Evolutionary conservation across 2,329 filamentous ascomycete genomes (phyloP).

Genomic region (Pochonia chlamydosporia): DNA sequence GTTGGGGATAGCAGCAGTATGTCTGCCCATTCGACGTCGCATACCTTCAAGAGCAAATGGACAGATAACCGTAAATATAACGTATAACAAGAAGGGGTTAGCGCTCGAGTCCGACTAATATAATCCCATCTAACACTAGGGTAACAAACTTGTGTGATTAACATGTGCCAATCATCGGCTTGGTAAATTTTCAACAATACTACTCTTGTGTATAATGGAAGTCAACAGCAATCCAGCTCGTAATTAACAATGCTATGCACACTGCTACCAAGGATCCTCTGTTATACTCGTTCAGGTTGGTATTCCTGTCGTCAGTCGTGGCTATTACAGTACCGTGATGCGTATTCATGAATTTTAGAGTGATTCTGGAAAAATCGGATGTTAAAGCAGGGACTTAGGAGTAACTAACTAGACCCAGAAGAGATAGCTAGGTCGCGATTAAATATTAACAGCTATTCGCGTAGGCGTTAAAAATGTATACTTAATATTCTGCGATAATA

Average conservation of each 20-base stretch:
- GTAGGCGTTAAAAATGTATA: no score
- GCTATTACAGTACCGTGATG: no score
- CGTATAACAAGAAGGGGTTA: conserved; percentile 19
- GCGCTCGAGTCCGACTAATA: background rate
- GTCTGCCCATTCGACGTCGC: conserved; percentile 36
- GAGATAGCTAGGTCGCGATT: no score
- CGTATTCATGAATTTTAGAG: background rate
- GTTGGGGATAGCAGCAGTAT: conserved; percentile 38
- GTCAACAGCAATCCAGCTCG: conserved; percentile 36
- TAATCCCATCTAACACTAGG: no score
- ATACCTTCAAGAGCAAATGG: conserved; percentile 39
- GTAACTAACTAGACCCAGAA: no score
- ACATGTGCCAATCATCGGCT: conserved; percentile 50
- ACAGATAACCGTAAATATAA: conserved; percentile 42
- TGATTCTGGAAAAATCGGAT: background rate
- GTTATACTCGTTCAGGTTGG: conserved; percentile 33
- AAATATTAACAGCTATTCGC: no score
- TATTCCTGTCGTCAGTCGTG: conserved; percentile 23
- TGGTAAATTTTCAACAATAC: conserved; percentile 39
- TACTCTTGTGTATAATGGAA: conserved; percentile 38
- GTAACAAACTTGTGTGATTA: conserved; percentile 36
- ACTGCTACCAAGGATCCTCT: conserved; percentile 30
- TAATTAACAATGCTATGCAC: conserved; percentile 29
- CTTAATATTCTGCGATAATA: no score
- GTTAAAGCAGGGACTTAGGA: no score